Base-by-base conservation (phyloP, 768 basidiomycete species). In the Termitomyces sp. region DNA sequence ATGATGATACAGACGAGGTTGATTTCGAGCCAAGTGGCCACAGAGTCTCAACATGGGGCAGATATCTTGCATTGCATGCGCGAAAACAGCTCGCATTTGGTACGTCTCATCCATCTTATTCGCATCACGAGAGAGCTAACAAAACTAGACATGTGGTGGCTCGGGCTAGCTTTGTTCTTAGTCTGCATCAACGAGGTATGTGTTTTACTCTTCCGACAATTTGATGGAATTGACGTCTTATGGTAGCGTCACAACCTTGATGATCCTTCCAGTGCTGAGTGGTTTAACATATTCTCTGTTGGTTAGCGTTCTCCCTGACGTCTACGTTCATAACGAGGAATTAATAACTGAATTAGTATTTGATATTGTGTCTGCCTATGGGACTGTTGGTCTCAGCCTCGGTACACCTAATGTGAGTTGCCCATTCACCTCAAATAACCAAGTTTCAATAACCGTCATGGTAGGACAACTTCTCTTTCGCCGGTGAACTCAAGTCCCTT, bases 101-200 rank as follows among this genome's bases (percentile, higher is more conserved):
- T 90, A 60, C 54, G 79, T 64, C 24, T 45, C 26, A 49, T 32
- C 43, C 50, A 50, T 51, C n/a, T 7, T 21, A 12, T 0, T n/a
- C 5, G 19, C 2, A 17, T 51, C n/a, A 34, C 14, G n/a, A 32
- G 32, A 8, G 24, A 40, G 9, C 55, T 56, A 41, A 46, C 15
- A n/a, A 35, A 51, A 54, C 8, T 59, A 93, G 95, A 97, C 70
- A 93, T 98, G 82, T 97, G 95, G 96, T 97, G 93, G 93, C 69
- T 98, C 21, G 88, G 76, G 0, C 68, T 92, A 12, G 93, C 91
- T 0, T 69, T 98, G 12, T 93, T 94, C 71, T 69, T 97, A 2
- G 76, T 98, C 40, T 98, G 95, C 66, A 96, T 98, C 60, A 85
- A 97, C 58, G 97, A 98, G 80, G 92, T 90, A 58, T 56, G 78